Base-by-base conservation (phyloP, 805 yeast genomes). In the Candida ficus region DNA sequence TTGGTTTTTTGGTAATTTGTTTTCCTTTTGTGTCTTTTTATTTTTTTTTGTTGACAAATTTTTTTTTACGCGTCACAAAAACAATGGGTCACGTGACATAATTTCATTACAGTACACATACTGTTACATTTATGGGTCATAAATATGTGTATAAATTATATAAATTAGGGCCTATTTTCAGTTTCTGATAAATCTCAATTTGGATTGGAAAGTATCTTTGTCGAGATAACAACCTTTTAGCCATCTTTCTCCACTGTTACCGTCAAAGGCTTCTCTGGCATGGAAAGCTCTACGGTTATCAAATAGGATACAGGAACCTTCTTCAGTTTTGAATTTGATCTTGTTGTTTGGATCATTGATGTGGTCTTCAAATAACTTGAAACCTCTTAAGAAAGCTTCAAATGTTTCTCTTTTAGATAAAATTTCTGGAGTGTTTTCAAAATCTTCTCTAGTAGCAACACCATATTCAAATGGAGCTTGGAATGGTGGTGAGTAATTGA, bases 401-500 rank as follows among this genome's bases (percentile, higher is more conserved):
- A 80, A 75, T 9, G 70, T 50, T 31, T 64, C 61, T 31, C 70
- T 44, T 38, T 68, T 69, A 7, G 68, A 65, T 16, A 62, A 49
- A 10, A 62, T 49, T 34, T 47, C 40, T 22, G 49, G 40, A 20
- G 48, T n/a, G 44, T 45, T 42, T 11, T 50, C 47, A 2, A 42
- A 42, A 7, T 46, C 33, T 3, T 39, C 39, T 25, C 63, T 60
- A 12, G 61, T 61, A 14, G 69, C 66, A n/a, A 75, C 70, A 16
- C 78, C 79, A 41, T 61, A 62, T 47, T 82, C 87, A 42, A 78
- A 75, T 1, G 91, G 91, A 0, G 85, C 91, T 54, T 84, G 95
- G 64, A 82, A 83, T 10, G 90, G 91, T 3, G 95, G 93, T 1
- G 91, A 78, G 58, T 83, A 84, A 54, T 81, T 82, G 16, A 83